A percentile compares a stretch with the other conserved stretches of the same genome.
Conservation (phyloP, 2,329 filamentous ascomycete genomes). For the Dactylellina haptotyla region DNA sequence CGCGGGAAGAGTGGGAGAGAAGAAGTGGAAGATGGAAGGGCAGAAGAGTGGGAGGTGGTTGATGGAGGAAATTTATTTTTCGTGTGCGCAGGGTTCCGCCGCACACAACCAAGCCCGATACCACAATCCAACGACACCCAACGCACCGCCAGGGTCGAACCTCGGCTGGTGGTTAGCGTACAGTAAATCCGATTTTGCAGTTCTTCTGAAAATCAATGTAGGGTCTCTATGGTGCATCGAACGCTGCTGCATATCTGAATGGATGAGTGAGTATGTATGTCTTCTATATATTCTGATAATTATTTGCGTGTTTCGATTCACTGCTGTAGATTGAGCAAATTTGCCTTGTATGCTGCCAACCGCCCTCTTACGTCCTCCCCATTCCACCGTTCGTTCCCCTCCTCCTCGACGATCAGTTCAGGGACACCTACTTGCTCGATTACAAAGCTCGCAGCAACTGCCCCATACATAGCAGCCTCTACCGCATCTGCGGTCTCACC, state of each 20-base stretch:
- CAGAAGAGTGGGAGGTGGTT: slow-evolving; percentile 48
- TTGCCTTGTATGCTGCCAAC: slow-evolving; percentile 13
- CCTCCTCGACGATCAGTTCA: slow-evolving; percentile 10
- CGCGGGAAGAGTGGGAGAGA: slow-evolving; percentile 54
- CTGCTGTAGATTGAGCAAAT: neutral
- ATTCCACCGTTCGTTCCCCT: slow-evolving; percentile 30
- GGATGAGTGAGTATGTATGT: too few species aligned
- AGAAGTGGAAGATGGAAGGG: slow-evolving; percentile 45
- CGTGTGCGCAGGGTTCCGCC: slow-evolving; percentile 20
- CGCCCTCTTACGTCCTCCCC: slow-evolving; percentile 20
- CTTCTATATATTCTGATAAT: too few species aligned
- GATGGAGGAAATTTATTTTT: slow-evolving; percentile 45
- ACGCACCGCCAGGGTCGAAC: too few species aligned
- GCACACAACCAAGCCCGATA: slow-evolving; percentile 27
- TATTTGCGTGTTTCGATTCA: neutral
- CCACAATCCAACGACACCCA: slow-evolving; percentile 22
- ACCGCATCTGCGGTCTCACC: slow-evolving; percentile 55
- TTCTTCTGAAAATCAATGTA: too few species aligned
- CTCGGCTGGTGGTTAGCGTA: too few species aligned
- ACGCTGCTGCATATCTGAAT: too few species aligned
- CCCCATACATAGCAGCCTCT: slow-evolving; percentile 59
- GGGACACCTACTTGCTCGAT: slow-evolving; percentile 60
- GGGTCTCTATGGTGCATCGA: too few species aligned
- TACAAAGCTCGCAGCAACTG: slow-evolving; percentile 60
- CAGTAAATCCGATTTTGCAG: too few species aligned